Conservation (phyloP, 148 eudicot species). For the Amaranthus hypochondriacus region DNA sequence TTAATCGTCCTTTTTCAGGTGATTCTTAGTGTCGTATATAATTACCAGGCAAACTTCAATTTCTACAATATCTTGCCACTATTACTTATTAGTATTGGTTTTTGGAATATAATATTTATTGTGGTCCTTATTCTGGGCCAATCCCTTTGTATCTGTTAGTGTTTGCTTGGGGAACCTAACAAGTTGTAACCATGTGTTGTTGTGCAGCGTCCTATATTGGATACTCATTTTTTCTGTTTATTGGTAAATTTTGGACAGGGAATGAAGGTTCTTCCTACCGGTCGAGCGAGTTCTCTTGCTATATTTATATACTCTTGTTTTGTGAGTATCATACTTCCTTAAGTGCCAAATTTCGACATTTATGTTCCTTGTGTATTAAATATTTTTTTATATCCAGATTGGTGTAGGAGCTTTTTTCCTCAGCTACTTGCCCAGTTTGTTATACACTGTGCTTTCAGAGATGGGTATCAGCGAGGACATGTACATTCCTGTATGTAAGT, state of each 20-base stretch:
- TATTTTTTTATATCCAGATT: constrained; percentile 39
- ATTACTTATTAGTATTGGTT: background rate
- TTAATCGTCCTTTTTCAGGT: constrained; percentile 91
- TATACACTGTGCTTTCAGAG: constrained; percentile 56
- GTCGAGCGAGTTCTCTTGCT: constrained; percentile 67
- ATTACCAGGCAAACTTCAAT: background rate
- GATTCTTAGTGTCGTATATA: background rate
- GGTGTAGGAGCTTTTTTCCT: constrained; percentile 79
- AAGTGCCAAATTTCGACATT: constrained; percentile 10
- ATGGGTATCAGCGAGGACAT: constrained; percentile 80
- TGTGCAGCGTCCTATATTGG: background rate
- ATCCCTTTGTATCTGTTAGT: background rate
- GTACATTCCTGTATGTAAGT: constrained; percentile 99
- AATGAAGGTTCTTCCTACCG: constrained; percentile 97
- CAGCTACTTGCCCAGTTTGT: constrained; percentile 55
- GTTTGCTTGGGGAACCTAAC: background rate
- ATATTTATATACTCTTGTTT: constrained; percentile 61
- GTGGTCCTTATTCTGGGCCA: background rate
- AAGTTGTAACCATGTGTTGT: background rate
- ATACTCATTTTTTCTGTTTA: background rate
- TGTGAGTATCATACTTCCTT: constrained; percentile 42
- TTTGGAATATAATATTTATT: background rate
- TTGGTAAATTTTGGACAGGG: constrained; percentile 52
- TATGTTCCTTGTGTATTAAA: background rate
- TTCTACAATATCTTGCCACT: background rate